Percentiles rank a stretch among this genome's conserved stretches.
Conservation (phyloP, 2,329 filamentous ascomycete genomes). For the Hymenoscyphus linearis region DNA sequence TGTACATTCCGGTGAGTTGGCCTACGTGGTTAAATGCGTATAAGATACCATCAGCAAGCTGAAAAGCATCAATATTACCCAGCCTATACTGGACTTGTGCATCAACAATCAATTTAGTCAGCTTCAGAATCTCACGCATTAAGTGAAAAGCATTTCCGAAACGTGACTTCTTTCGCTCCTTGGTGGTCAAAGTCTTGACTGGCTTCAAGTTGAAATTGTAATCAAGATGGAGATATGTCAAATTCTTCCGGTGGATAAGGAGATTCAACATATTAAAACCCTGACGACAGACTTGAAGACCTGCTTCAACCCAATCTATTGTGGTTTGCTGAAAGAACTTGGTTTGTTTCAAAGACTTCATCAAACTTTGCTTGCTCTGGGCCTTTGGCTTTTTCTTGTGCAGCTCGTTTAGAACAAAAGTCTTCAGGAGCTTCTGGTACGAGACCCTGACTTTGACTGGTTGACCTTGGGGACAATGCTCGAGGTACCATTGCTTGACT, state of each 20-base stretch:
- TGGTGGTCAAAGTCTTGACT: slow-evolving; percentile 96
- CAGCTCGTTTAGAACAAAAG: slow-evolving; percentile 90
- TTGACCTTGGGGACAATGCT: slow-evolving; percentile 85
- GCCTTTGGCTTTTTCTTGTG: slow-evolving; percentile 96
- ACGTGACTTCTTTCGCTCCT: slow-evolving; percentile 98
- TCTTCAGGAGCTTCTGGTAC: slow-evolving; percentile 96
- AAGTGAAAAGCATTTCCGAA: slow-evolving; percentile 99
- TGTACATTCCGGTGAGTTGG: slow-evolving; percentile 98
- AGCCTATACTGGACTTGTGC: slow-evolving; percentile 96
- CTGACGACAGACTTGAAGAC: slow-evolving; percentile 94
- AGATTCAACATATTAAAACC: slow-evolving; percentile 99
- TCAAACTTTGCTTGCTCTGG: slow-evolving; percentile 87
- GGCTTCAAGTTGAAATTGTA: slow-evolving; percentile 99
- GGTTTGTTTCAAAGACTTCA: slow-evolving; percentile 85
- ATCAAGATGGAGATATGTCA: slow-evolving; percentile 96
- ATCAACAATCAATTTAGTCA: slow-evolving; percentile 97
- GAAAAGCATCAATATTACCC: slow-evolving; percentile 98
- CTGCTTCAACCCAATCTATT: slow-evolving; percentile 98
- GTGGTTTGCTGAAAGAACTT: slow-evolving; percentile 99
- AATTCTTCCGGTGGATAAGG: slow-evolving; percentile 94
- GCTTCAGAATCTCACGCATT: slow-evolving; percentile 92
- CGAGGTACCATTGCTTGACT: slow-evolving; percentile 97
- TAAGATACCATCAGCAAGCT: slow-evolving; percentile 95
- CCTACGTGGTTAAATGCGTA: slow-evolving; percentile 99
- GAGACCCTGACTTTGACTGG: slow-evolving; percentile 97